Base-by-base conservation (phyloP, 1,139 yeast species). In the Suhomyces bolitotheri region DNA sequence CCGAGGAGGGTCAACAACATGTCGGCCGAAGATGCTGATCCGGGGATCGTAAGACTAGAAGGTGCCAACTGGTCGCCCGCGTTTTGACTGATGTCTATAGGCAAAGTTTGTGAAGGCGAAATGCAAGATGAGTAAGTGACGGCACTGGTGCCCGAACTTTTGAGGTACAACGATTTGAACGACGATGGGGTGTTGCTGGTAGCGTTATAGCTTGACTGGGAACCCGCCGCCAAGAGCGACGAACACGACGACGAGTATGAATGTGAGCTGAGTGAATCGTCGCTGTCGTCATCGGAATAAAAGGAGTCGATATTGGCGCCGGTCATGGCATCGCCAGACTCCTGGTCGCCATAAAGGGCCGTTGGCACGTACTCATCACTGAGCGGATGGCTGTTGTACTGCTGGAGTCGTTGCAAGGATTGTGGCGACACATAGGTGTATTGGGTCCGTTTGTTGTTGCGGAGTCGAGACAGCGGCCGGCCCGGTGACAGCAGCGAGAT, bases 331-430 rank as follows among this genome's bases (percentile, higher is more conserved):
- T 20, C 10, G 6, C 34, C 41, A 16, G 29, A 39, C 10, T 37
- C 40, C 25, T n/a, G 21, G 7, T 38, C 41, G 19, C 32, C 36
- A 16, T 25, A 31, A n/a, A 35, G 22, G 5, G 31, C 17, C 4
- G 25, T 33, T 2, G 40, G 35, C 9, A 40, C 44, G 23, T 40
- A 40, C 27, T 40, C 44, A 27, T 40, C 44, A 25, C 44, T 40
- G 16, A 40, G 25, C 8, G 36, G 36, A 16, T 40, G 44, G 23
- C 25, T 14, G 27, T 28, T 16, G 35, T 35, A 38, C 23, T 38
- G 38, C 22, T 38, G 39, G 13, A 32, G 33, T 11, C 43, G 25
- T 25, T 36, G 39, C 13, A 40, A 15, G n/a, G 40, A 33, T 21
- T 27, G 39, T 12, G 33, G 38, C 11, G 35, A 34, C 15, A 38